Evolutionary conservation across 129 eudicot species (phyloP).

Genomic region (Smallanthus sonchifolius): DNA sequence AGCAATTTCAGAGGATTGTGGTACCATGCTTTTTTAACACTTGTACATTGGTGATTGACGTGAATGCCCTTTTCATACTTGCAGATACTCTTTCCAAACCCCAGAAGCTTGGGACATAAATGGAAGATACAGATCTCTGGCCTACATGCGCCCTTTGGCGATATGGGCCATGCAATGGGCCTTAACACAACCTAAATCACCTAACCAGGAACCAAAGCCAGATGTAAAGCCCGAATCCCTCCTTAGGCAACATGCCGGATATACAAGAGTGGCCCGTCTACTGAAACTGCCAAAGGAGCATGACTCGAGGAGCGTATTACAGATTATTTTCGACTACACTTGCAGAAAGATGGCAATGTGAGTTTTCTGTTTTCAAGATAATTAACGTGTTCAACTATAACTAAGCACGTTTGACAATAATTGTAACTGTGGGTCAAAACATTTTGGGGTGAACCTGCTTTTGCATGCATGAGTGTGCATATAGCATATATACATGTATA

Average conservation of each 20-base stretch:
- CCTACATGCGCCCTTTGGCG: constrained; percentile 91
- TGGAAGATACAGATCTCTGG: constrained; percentile 62
- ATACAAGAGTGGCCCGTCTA: constrained; percentile 62
- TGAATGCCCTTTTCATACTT: background rate
- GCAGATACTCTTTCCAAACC: constrained; percentile 85
- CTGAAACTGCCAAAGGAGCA: constrained; percentile 60
- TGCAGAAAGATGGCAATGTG: constrained; percentile 52
- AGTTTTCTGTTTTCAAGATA: background rate
- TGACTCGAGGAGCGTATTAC: constrained; percentile 55
- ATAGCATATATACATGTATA: background rate
- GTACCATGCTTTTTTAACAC: background rate
- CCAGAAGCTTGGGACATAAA: constrained; percentile 86
- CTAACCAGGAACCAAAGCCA: constrained; percentile 38
- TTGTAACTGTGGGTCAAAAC: background rate
- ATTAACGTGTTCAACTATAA: constrained; percentile 23
- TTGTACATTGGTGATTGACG: background rate
- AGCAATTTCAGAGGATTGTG: background rate
- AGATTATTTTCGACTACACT: constrained; percentile 61
- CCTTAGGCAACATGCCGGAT: constrained; percentile 57
- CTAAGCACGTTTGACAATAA: background rate
- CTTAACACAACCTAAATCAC: constrained; percentile 44
- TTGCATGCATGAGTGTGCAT: background rate
- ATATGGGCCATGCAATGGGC: constrained; percentile 99
- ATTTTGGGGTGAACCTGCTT: background rate
- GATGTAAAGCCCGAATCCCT: constrained; percentile 55